Base-by-base conservation (phyloP, 2,329 filamentous ascomycete species). In the Alternaria sp. region DNA sequence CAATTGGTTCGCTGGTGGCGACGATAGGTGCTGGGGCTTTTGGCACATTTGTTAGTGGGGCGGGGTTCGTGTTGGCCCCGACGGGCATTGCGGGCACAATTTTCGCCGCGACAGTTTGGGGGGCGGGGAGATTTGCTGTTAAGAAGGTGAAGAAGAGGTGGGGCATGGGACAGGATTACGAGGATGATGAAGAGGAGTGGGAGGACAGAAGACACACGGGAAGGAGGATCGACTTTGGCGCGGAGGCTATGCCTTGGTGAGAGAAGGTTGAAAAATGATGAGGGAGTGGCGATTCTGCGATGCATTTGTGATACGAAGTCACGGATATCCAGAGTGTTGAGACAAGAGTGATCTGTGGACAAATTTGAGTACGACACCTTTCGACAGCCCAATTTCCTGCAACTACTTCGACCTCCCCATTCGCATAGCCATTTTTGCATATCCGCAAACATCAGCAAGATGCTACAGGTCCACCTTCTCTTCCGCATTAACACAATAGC, bases 41-140 rank as follows among this genome's bases (percentile, higher is more conserved):
- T 20, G 79, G 79, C 2, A 73, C 72, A 1, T 61, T 80, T 5
- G 68, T 76, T 3, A 77, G 73, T 30, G 79, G 80, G 6, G 78
- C 75, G 8, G 79, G 75, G 2, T 82, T 81, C 54, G 70, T 82
- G 53, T 59, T 81, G 36, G 80, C 80, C 41, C 80, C 80, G 11
- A 79, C 80, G 3, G 79, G 79, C 0, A 78, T 82, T 32, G 51
- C 76, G 22, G 78, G 75, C 3, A 77, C 76, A 11, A 73, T 76
- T 26, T 70, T 76, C 7, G 74, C 75, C 28, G 79, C 73, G 7
- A 64, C 76, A 36, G 46, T 81, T 3, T 81, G 79, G 79, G 80
- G 78, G 0, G 54, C 80, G 30, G 79, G 73, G 3, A 74, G 71
- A 51, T 77, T 77, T 66, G 78, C 75, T 30, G 72, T 75, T 51